A percentile compares a stretch with the other conserved stretches of the same genome.
These are phyloP conservation scores for Talaromyces borbonicus DNA, from an alignment of 495 filamentous ascomycete species.

Conservation along the genomic window DNA sequence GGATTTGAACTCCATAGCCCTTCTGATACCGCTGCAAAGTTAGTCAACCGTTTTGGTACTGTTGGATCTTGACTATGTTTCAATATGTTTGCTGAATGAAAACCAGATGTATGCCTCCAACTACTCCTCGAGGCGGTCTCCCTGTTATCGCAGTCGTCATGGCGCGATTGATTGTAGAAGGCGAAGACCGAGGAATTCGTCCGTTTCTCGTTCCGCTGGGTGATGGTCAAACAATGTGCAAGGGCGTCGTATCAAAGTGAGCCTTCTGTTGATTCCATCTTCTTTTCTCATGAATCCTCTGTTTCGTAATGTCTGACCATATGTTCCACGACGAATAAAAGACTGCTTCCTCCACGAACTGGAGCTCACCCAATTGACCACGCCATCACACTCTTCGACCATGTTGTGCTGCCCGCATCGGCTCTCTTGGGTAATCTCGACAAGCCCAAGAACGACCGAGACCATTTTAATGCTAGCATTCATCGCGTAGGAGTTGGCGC, in stretches of 20 bases:
- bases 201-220: constrained; percentile 21
- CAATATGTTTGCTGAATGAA: no score
- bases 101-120: constrained; percentile 25
- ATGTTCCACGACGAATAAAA: background rate
- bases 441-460: constrained; percentile 11
- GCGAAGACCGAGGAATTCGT: constrained; percentile 18
- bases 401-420: constrained; percentile 15
- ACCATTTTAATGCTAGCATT: constrained; percentile 20
- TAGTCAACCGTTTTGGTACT: background rate
- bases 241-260: constrained; percentile 10
- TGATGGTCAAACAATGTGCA: constrained; percentile 17
- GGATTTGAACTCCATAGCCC: constrained; percentile 24
- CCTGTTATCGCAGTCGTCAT: constrained; percentile 21
- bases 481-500: constrained; percentile 20
- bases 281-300: no score
- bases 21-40: constrained; percentile 17
- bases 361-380: constrained; percentile 22
- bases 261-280: no score
- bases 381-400: constrained; percentile 22
- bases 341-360: constrained; percentile 13
- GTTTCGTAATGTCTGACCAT: no score
- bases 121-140: constrained; percentile 15
- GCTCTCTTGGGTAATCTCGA: constrained; percentile 18
- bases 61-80: no score
- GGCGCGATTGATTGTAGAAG: constrained; percentile 17